These are phyloP conservation scores for Byssoonygena ceratinophila DNA, from an alignment of 2,329 filamentous ascomycete genomes.

Conservation along the genomic window DNA sequence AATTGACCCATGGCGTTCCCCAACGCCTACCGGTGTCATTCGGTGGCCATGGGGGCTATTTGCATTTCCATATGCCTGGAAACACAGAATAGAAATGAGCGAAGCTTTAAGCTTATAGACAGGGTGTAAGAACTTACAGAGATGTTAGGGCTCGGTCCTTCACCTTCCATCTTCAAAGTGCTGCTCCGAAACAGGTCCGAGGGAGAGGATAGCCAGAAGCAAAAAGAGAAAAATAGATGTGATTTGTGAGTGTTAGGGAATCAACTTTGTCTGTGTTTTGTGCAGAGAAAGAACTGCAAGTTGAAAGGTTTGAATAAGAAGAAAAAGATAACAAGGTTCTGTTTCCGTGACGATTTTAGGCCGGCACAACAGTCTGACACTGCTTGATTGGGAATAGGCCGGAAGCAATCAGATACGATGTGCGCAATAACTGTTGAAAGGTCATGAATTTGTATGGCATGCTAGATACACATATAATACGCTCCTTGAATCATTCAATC, in stretches of 20 bases:
- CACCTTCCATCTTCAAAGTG: not conserved
- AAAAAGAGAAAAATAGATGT: not conserved
- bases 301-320: not conserved
- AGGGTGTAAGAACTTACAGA: too few species aligned
- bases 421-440: not conserved
- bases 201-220: too few species aligned
- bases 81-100: not conserved
- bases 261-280: not conserved
- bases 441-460: slow-evolving; percentile 1
- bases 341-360: slow-evolving; percentile 4
- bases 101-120: too few species aligned
- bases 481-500: slow-evolving; percentile 9
- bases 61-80: not conserved
- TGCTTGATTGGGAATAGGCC: not conserved
- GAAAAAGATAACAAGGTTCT: not conserved
- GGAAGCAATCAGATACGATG: not conserved
- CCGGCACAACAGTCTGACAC: not conserved
- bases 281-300: not conserved
- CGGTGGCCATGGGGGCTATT: not conserved
- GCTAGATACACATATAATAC: slow-evolving; percentile 2
- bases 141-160: not conserved
- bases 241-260: not conserved
- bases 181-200: not conserved
- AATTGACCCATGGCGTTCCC: not conserved
- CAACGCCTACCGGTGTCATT: not conserved